Conservation (phyloP, 352 stramenopile species). For the Globisporangium paroecandrum region DNA sequence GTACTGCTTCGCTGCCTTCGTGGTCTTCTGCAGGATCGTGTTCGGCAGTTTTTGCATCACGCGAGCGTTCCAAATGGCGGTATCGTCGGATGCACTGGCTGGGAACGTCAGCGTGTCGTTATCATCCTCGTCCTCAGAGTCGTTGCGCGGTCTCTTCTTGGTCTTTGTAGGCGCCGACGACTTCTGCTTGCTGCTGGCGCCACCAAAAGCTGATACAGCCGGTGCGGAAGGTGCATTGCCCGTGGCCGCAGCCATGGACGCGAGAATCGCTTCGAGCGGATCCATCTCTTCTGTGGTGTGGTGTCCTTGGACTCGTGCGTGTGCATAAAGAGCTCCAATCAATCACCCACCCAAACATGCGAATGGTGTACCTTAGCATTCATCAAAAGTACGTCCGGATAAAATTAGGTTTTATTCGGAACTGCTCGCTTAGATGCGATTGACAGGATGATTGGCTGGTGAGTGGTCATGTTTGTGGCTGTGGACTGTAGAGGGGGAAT, state of each 20-base stretch:
- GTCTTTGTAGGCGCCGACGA: constrained; percentile 4
- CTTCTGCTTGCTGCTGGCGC: constrained; percentile 1
- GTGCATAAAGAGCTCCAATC: constrained; percentile 1
- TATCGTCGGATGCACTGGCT: not conserved
- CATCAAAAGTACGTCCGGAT: constrained; percentile 16
- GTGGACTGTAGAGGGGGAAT: not conserved
- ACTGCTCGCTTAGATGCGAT: constrained; percentile 1
- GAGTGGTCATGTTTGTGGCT: not conserved
- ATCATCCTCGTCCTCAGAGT: constrained; percentile 9
- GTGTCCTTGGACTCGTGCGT: not conserved
- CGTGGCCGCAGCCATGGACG: constrained; percentile 74
- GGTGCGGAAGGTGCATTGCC: constrained; percentile 40
- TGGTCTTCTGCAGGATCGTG: constrained; percentile 12
- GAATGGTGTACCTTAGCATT: not conserved
- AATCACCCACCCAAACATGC: not conserved
- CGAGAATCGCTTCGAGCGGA: constrained; percentile 71
- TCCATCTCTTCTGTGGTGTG: constrained; percentile 25
- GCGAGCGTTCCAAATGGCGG: constrained; percentile 50
- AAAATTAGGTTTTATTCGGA: not conserved
- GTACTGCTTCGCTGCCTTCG: constrained; percentile 7
- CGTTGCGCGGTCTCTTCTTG: constrained; percentile 35
- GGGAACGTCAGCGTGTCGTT: constrained; percentile 7
- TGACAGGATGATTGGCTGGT: constrained; percentile 13
- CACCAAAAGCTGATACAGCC: not conserved
- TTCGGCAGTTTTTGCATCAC: constrained; percentile 34